These are phyloP conservation scores for Silene uniflora DNA, from an alignment of 148 eudicot species.

Conservation along the genomic window DNA sequence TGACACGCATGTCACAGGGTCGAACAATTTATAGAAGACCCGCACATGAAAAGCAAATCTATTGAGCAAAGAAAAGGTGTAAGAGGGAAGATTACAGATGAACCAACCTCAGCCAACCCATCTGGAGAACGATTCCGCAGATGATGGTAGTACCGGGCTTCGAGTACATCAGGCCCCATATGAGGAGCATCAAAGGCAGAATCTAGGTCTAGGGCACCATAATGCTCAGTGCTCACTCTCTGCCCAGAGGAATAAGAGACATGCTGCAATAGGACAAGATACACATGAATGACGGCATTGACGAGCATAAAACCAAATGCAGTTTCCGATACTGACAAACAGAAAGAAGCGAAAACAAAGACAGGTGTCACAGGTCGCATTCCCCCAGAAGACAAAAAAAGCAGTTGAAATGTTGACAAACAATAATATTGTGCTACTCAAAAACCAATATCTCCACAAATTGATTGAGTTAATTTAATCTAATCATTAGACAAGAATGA, in stretches of 20 bases:
- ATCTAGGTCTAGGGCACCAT: slow-evolving; percentile 47
- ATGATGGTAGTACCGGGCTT: slow-evolving; percentile 70
- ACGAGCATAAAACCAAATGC: not conserved
- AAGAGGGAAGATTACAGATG: not conserved
- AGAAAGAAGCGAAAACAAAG: not conserved
- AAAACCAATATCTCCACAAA: not conserved
- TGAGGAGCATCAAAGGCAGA: slow-evolving; percentile 29
- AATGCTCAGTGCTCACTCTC: slow-evolving; percentile 55
- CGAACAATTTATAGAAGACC: not conserved
- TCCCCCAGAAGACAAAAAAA: not conserved
- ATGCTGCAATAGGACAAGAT: slow-evolving; percentile 47
- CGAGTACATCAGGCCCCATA: slow-evolving; percentile 50
- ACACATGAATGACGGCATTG: slow-evolving; percentile 5
- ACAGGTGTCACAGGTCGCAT: not conserved
- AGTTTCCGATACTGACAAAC: slow-evolving; percentile 10
- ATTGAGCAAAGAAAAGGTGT: not conserved
- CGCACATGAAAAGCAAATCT: not conserved
- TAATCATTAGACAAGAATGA: slow-evolving; percentile 3
- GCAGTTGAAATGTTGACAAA: slow-evolving; percentile 4
- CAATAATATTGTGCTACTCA: not conserved
- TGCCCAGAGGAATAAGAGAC: slow-evolving; percentile 56
- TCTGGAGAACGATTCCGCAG: slow-evolving; percentile 69
- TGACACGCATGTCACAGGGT: not conserved
- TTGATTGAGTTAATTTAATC: slow-evolving; percentile 5
- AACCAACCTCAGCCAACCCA: slow-evolving; percentile 74